Percentiles rank a stretch among this genome's conserved stretches.
Evolutionary conservation across 108 stramenopile species (phyloP).

Genomic region (Cyclotella atomus): DNA sequence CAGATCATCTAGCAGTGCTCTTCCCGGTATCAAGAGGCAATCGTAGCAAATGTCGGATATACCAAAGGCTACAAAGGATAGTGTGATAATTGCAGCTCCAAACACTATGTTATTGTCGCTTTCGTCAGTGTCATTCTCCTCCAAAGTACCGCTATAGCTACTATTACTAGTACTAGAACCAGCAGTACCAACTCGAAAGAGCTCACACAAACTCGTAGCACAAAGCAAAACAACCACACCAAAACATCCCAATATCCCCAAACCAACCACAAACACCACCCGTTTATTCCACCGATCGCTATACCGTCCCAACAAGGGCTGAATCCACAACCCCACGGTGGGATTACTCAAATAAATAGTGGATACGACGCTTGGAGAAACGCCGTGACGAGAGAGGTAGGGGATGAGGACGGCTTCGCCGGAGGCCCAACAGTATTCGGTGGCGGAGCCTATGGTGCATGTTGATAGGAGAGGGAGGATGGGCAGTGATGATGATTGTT

Average conservation of each 20-base stretch:
- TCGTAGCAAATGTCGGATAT: conserved; percentile 22
- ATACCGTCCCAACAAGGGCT: conserved; percentile 7
- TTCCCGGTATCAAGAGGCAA: conserved; percentile 26
- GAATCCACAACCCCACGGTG: conserved; percentile 18
- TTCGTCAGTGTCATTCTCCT: no score
- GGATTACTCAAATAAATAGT: conserved; percentile 25
- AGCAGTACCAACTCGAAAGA: neutral
- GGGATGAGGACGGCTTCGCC: conserved; percentile 31
- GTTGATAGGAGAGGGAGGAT: conserved; percentile 8
- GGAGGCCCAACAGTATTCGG: conserved; percentile 25
- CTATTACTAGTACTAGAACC: neutral
- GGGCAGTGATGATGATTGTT: no score
- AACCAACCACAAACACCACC: conserved; percentile 1
- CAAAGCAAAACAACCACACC: neutral
- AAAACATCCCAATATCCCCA: neutral
- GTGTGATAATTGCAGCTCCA: neutral
- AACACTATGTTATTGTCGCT: neutral
- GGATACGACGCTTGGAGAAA: conserved; percentile 10
- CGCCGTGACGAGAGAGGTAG: conserved; percentile 2
- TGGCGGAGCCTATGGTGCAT: conserved; percentile 19
- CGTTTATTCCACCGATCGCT: conserved; percentile 11
- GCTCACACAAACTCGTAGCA: neutral
- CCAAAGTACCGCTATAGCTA: no score
- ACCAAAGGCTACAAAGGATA: conserved; percentile 17
- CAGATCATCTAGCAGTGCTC: conserved; percentile 20